Percentiles rank a stretch among this genome's conserved stretches.
phyloP scores from a whole-genome alignment of 1,284 basidiomycete genomes.

The Chalciporus sp. region DNA sequence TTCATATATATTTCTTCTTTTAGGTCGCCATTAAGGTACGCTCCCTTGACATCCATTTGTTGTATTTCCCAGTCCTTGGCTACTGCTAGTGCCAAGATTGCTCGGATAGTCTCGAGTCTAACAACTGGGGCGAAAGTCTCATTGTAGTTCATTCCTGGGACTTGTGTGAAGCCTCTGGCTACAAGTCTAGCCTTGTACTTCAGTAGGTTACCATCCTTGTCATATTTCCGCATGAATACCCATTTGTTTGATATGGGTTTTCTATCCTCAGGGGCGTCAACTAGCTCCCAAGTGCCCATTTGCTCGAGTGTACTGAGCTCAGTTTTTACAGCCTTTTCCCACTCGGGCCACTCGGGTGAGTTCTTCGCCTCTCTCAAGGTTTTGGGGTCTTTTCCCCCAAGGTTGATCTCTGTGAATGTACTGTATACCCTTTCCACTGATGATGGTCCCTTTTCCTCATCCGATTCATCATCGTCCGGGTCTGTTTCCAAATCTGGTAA shows the following conservation, averaged over 20 bases:
- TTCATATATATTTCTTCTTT: slow-evolving; percentile 44
- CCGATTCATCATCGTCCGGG: not conserved
- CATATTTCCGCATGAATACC: slow-evolving; percentile 35
- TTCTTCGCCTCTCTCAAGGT: not conserved
- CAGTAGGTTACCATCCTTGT: slow-evolving; percentile 28
- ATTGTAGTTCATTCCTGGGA: slow-evolving; percentile 3
- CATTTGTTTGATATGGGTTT: too few relatives aligned
- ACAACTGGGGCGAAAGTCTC: slow-evolving; percentile 7
- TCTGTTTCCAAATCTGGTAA: too few relatives aligned
- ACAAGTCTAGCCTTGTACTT: slow-evolving; percentile 17
- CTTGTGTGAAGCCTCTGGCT: not conserved
- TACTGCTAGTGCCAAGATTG: not conserved
- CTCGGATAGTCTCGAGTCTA: not conserved
- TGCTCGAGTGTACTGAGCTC: not conserved
- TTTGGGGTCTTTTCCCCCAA: not conserved
- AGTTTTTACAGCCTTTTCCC: too few relatives aligned
- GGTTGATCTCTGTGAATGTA: not conserved
- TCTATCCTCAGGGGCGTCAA: not conserved
- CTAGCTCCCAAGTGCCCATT: not conserved
- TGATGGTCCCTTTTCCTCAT: too few relatives aligned
- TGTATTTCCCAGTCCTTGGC: slow-evolving; percentile 10
- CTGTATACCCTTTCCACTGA: too few relatives aligned
- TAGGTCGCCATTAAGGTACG: slow-evolving; percentile 40
- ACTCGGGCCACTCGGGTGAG: slow-evolving; percentile 4
- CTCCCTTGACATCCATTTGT: slow-evolving; percentile 36